A percentile compares a stretch with the other conserved stretches of the same genome.
Evolutionary conservation across 1,284 basidiomycete species (phyloP).

Genomic region (Anthracocystis setariae): DNA sequence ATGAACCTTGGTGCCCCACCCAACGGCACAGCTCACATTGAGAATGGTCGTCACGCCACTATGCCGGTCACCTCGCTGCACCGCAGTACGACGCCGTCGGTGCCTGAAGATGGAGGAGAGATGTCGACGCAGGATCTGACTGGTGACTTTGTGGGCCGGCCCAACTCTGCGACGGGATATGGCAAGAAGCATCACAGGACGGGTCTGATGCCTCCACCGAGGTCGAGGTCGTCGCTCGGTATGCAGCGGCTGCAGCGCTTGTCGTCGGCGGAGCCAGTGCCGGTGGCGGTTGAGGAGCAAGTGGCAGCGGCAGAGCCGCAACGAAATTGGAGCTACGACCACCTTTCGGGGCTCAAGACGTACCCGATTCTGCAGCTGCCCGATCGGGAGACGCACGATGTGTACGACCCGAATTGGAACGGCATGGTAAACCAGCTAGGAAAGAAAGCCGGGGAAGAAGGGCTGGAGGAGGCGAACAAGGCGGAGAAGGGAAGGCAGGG

Average conservation of each 20-base stretch:
- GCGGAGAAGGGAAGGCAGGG: background rate
- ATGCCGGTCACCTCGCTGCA: constrained; percentile 46
- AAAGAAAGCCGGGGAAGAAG: constrained; percentile 1
- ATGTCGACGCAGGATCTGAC: constrained; percentile 52
- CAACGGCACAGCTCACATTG: constrained; percentile 15
- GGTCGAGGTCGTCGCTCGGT: constrained; percentile 35
- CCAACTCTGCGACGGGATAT: constrained; percentile 31
- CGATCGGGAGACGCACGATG: constrained; percentile 57
- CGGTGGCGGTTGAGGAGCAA: background rate
- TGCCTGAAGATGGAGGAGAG: constrained; percentile 62
- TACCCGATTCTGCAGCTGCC: constrained; percentile 59
- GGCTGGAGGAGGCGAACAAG: background rate
- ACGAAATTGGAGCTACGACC: constrained; percentile 52
- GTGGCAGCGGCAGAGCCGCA: constrained; percentile 5
- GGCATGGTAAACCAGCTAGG: constrained; percentile 28
- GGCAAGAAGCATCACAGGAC: constrained; percentile 26
- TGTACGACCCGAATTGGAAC: constrained; percentile 46
- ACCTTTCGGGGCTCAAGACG: constrained; percentile 50
- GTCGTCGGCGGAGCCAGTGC: background rate
- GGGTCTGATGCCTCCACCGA: constrained; percentile 42
- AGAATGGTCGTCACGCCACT: constrained; percentile 46
- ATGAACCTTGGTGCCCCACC: constrained; percentile 31
- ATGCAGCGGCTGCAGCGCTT: constrained; percentile 25
- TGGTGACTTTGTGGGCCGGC: constrained; percentile 38
- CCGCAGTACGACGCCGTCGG: constrained; percentile 52